Percentiles rank a stretch among this genome's conserved stretches.
phyloP scores from a whole-genome alignment of 2,329 filamentous ascomycete species.

The Xylaria polymorpha region DNA sequence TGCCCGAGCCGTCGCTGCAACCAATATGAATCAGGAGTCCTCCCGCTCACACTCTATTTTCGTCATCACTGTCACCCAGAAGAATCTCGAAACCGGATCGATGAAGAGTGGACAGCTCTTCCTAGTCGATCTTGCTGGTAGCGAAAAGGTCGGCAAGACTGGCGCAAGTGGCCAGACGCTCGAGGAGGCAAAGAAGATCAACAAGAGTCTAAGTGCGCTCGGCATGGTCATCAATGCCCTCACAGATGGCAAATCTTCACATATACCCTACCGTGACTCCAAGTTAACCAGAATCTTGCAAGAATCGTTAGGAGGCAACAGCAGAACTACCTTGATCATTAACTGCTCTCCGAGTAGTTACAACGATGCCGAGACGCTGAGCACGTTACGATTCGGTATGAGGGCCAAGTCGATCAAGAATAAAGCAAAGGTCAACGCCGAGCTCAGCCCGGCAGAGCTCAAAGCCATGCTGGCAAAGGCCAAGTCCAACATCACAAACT shows the following conservation, averaged over 20 bases:
- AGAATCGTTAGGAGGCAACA: slow-evolving; percentile 97
- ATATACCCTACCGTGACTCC: slow-evolving; percentile 96
- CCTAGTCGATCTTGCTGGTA: slow-evolving; percentile 96
- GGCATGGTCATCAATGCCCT: slow-evolving; percentile 99
- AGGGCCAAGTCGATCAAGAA: slow-evolving; percentile 99
- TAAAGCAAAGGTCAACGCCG: slow-evolving; percentile 99
- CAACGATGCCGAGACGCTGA: slow-evolving; percentile 94
- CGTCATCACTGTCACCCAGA: slow-evolving; percentile 95
- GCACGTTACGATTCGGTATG: slow-evolving; percentile 93
- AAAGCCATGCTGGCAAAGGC: slow-evolving; percentile 93
- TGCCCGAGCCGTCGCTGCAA: slow-evolving; percentile 90
- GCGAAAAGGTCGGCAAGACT: slow-evolving; percentile 98
- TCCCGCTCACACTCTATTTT: slow-evolving; percentile 99
- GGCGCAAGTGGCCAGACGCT: slow-evolving; percentile 96
- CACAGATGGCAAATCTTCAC: slow-evolving; percentile 95
- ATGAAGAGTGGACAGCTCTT: slow-evolving; percentile 97
- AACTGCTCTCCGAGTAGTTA: slow-evolving; percentile 99
- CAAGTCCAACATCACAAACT: slow-evolving; percentile 87
- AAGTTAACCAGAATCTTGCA: slow-evolving; percentile 97
- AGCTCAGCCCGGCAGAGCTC: slow-evolving; percentile 94
- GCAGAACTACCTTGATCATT: slow-evolving; percentile 96
- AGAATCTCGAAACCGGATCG: slow-evolving; percentile 95
- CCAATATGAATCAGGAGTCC: slow-evolving; percentile 99
- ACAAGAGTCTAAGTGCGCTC: slow-evolving; percentile 97
- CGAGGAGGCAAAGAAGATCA: slow-evolving; percentile 99